phyloP scores from a whole-genome alignment of 2,329 filamentous ascomycete genomes.

The Claviceps africana region DNA sequence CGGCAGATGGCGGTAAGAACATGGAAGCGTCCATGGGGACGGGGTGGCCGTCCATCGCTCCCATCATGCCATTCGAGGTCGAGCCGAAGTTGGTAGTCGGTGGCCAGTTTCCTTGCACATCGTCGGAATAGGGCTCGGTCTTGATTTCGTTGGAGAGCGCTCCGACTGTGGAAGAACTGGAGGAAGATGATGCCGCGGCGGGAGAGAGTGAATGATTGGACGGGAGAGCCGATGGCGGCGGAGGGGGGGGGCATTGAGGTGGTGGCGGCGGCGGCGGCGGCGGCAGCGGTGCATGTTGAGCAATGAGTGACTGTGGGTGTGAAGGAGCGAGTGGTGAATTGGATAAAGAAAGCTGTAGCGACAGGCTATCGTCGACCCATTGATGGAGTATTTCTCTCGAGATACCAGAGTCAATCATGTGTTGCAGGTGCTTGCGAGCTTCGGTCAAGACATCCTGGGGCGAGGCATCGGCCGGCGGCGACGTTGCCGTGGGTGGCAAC shows the following conservation, averaged over 20 bases:
- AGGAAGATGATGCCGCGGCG: conserved; percentile 6
- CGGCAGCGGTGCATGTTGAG: conserved; percentile 15
- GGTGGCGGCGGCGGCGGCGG: conserved; percentile 8
- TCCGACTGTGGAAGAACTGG: conserved; percentile 8
- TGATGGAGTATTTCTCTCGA: conserved; percentile 29
- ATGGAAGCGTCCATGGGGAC: conserved; percentile 12
- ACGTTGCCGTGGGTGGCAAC: conserved; percentile 8
- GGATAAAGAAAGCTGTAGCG: conserved; percentile 16
- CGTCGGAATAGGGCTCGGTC: conserved; percentile 16
- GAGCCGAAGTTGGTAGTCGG: conserved; percentile 5
- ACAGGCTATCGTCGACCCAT: conserved; percentile 25
- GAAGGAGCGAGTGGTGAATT: conserved; percentile 9
- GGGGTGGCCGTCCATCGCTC: conserved; percentile 2
- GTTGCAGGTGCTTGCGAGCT: conserved; percentile 31
- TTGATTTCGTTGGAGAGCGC: conserved; percentile 16
- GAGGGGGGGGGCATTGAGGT: conserved; percentile 15
- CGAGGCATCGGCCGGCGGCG: conserved; percentile 18
- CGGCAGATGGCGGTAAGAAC: conserved; percentile 22
- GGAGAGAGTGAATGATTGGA: conserved; percentile 10
- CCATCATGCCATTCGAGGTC: conserved; percentile 4
- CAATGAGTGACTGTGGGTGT: conserved; percentile 10
- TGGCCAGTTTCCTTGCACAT: conserved; percentile 13
- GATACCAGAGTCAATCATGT: conserved; percentile 30
- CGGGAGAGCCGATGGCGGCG: conserved; percentile 13
- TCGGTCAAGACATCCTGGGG: conserved; percentile 30